These are phyloP conservation scores for Solanum ossicruentum DNA, from an alignment of 257 asterid genomes.

Conservation along the genomic window DNA sequence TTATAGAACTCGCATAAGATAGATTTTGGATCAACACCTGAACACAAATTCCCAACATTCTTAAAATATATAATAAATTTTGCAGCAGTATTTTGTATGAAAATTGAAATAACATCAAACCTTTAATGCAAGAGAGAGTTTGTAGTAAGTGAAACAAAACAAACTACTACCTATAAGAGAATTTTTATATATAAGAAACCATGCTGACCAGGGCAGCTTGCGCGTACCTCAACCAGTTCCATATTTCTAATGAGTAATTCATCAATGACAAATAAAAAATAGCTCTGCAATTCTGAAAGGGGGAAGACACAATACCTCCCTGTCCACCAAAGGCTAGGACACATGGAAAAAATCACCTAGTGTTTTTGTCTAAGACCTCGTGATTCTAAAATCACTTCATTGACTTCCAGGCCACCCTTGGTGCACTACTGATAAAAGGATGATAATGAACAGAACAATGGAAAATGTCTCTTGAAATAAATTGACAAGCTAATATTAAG, in stretches of 20 bases:
- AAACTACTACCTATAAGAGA: background rate
- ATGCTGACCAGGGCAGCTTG: background rate
- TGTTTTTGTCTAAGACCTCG: background rate
- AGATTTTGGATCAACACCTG: slow-evolving; percentile 95
- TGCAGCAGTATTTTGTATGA: background rate
- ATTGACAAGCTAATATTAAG: background rate
- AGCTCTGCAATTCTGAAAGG: background rate
- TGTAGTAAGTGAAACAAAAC: background rate
- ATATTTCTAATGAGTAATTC: background rate
- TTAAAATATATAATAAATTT: background rate
- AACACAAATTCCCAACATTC: background rate
- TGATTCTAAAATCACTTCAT: background rate
- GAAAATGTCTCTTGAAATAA: background rate
- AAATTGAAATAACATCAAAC: background rate
- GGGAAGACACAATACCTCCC: background rate
- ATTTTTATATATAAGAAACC: background rate
- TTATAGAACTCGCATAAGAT: slow-evolving; percentile 75
- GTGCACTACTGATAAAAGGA: background rate
- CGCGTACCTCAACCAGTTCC: background rate
- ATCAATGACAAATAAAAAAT: background rate
- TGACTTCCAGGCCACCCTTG: background rate
- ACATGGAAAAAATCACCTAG: background rate
- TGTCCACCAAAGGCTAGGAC: background rate
- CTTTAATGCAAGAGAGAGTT: background rate
- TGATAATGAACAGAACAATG: background rate